A percentile compares a stretch with the other conserved stretches of the same genome.
Conservation (phyloP, 208 protist genomes). For the Crithidia sp. region DNA sequence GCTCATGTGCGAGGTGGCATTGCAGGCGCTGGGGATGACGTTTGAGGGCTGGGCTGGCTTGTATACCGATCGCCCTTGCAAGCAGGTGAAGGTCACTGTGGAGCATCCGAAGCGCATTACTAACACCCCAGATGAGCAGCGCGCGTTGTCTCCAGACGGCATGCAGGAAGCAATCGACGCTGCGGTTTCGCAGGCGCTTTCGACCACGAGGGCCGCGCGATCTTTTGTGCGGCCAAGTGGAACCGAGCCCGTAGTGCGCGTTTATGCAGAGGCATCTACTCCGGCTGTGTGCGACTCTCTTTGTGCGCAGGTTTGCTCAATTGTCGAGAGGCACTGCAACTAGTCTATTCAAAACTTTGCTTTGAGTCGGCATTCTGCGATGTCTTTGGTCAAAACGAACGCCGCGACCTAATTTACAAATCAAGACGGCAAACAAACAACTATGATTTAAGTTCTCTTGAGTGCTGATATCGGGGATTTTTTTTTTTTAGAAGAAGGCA, state of each 20-base stretch:
- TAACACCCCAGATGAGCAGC: slow-evolving; percentile 77
- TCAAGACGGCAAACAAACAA: background rate
- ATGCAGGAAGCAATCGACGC: slow-evolving; percentile 88
- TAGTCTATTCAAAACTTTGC: background rate
- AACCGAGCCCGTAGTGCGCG: slow-evolving; percentile 94
- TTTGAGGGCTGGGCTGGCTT: slow-evolving; percentile 53
- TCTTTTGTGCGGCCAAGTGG: slow-evolving; percentile 94
- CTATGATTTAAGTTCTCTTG: no score
- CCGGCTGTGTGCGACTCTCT: slow-evolving; percentile 41
- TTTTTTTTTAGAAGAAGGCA: background rate
- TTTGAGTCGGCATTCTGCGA: background rate
- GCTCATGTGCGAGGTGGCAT: slow-evolving; percentile 72
- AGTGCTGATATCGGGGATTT: no score
- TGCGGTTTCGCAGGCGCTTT: slow-evolving; percentile 39
- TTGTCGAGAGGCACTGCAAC: slow-evolving; percentile 52
- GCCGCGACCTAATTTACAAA: background rate
- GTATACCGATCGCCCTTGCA: slow-evolving; percentile 68
- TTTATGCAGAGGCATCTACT: slow-evolving; percentile 83
- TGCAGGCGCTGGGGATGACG: slow-evolving; percentile 44
- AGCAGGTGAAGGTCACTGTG: slow-evolving; percentile 64
- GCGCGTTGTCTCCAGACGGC: slow-evolving; percentile 53
- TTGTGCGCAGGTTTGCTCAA: slow-evolving; percentile 29
- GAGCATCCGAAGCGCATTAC: slow-evolving; percentile 58
- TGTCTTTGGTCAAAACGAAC: no score
- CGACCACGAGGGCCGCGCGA: slow-evolving; percentile 31